Evolutionary conservation across 2,329 filamentous ascomycete species (phyloP).

Genomic region (Penicillium sp.): DNA sequence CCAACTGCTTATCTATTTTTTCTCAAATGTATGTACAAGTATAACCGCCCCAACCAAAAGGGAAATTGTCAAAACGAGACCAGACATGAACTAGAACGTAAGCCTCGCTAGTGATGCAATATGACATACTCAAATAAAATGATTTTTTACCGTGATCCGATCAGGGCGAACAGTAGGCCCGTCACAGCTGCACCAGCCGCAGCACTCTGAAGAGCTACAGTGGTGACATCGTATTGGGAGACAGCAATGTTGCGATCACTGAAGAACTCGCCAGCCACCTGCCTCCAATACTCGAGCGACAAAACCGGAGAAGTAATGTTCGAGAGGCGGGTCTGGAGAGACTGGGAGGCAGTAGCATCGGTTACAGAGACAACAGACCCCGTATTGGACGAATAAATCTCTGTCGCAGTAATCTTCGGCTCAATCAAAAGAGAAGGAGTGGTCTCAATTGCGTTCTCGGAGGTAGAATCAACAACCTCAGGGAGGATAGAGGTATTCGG

Average conservation of each 20-base stretch:
- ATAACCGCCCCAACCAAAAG: constrained; percentile 2
- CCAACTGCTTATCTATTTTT: constrained; percentile 15
- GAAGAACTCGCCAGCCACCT: constrained; percentile 57
- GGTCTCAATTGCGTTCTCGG: background rate
- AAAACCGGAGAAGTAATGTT: constrained; percentile 25
- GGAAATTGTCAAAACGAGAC: constrained; percentile 4
- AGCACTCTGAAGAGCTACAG: constrained; percentile 66
- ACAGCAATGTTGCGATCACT: constrained; percentile 64
- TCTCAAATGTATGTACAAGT: constrained; percentile 21
- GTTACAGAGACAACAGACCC: constrained; percentile 1
- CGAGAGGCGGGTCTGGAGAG: constrained; percentile 25
- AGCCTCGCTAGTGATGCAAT: background rate
- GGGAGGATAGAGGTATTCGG: constrained; percentile 1
- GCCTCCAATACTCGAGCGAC: constrained; percentile 48
- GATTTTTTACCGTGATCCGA: constrained; percentile 43
- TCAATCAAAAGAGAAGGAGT: constrained; percentile 1
- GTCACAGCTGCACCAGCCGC: constrained; percentile 63
- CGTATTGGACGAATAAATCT: background rate
- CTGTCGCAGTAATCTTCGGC: background rate
- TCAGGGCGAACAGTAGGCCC: constrained; percentile 52
- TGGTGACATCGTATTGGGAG: constrained; percentile 67
- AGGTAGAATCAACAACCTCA: constrained; percentile 15
- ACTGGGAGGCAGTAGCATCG: constrained; percentile 5
- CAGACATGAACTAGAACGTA: background rate
- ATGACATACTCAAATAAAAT: constrained; percentile 13